Conservation (phyloP, 352 stramenopile genomes). For the Elongisporangium prolatum region DNA sequence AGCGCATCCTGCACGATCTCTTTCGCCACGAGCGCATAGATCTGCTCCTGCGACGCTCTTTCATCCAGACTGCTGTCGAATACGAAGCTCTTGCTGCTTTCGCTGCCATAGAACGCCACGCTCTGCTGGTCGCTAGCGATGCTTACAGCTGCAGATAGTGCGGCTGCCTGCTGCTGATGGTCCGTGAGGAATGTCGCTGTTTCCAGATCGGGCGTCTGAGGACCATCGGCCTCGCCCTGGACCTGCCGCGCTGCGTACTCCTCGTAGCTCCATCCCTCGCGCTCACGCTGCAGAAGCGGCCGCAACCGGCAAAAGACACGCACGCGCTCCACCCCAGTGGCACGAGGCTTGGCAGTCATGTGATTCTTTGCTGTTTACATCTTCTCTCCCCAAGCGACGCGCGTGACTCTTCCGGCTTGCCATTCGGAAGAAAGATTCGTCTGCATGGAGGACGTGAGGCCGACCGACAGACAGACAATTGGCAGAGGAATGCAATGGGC, state of each 20-base stretch:
- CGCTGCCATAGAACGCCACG: background rate
- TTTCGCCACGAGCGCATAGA: slow-evolving; percentile 47
- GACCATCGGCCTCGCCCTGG: slow-evolving; percentile 18
- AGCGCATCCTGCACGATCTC: slow-evolving; percentile 61
- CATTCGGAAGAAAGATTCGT: background rate
- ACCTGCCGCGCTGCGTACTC: slow-evolving; percentile 30
- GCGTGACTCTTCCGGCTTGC: background rate
- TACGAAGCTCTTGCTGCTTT: slow-evolving; percentile 30
- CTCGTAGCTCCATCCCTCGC: slow-evolving; percentile 56
- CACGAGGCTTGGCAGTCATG: background rate
- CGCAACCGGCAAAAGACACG: slow-evolving; percentile 63
- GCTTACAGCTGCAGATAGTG: slow-evolving; percentile 1
- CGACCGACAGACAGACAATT: background rate
- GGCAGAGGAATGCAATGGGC: background rate
- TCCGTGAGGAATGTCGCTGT: slow-evolving; percentile 61
- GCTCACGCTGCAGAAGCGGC: slow-evolving; percentile 54
- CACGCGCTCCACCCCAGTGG: slow-evolving; percentile 38
- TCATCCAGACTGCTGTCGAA: slow-evolving; percentile 57
- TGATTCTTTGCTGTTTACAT: background rate
- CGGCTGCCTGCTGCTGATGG: slow-evolving; percentile 10
- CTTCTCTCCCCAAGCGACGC: background rate
- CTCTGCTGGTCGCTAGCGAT: slow-evolving; percentile 1
- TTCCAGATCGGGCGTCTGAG: slow-evolving; percentile 21
- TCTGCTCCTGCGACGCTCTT: slow-evolving; percentile 27
- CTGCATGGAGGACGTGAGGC: background rate